Base-by-base conservation (phyloP, 2,329 filamentous ascomycete genomes). In the Fusarium sp. region DNA sequence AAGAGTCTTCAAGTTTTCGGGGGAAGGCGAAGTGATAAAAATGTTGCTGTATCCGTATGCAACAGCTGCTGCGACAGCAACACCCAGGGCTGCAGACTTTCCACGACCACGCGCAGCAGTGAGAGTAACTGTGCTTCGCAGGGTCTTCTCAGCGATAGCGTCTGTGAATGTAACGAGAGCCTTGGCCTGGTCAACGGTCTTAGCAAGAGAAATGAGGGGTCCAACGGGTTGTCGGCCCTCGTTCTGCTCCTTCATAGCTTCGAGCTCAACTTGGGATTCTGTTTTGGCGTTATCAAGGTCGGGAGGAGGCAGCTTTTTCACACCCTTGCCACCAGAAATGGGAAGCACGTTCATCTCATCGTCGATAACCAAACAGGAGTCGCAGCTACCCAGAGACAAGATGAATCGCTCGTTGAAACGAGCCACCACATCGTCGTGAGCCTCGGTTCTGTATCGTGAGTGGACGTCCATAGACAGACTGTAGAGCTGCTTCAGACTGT, bases 41-140 rank as follows among this genome's bases (percentile, higher is more conserved):
- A 99, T 97, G 80, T 99, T 99, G 84, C 94, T 97, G 82, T 99
- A 99, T 27, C 96, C 96, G 78, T 98, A 93, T 2, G 96, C 95
- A 46, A 99, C 89, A 3, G 97, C 97, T 5, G 96, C 94, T 6
- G 96, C 96, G 45, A 99, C 92, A 5, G 96, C 94, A 54, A 99
- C 91, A 82, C 96, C 96, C 76, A 99, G 88, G 27, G 96, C 96
- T 20, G 96, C 97, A 22, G 96, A 99, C 83, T 99, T 99, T 82
- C 96, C 96, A 76, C 96, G 91, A 80, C 96, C 96, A 89, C 96
- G 90, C 40, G 92, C 95, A 20, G 96, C 96, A 14, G 96, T 99
- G 73, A 99, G 81, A 1, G 96, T 92, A 38, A 99, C 96, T 0
- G 96, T 99, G 80, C 92, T 97, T 72, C 93, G 90, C 73, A 99